phyloP scores from a whole-genome alignment of 2,329 filamentous ascomycete genomes.

The Fusarium annulatum region DNA sequence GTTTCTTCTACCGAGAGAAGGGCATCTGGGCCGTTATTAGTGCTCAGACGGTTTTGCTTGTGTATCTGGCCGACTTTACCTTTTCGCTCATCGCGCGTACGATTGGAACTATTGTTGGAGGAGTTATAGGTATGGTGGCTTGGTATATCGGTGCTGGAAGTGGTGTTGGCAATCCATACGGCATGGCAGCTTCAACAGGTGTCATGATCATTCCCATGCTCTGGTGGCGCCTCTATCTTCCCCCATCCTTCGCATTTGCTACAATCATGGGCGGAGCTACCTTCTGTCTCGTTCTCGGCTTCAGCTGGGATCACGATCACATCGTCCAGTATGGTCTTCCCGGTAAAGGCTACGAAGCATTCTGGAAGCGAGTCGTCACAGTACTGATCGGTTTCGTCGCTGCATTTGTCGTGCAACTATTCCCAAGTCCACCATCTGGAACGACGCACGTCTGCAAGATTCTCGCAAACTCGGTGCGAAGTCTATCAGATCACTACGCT shows the following conservation, averaged over 20 bases:
- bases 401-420: conserved; percentile 57
- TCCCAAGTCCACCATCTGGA: conserved; percentile 60
- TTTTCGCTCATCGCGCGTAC: conserved; percentile 56
- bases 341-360: conserved; percentile 58
- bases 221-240: conserved; percentile 51
- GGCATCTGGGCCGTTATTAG: conserved; percentile 65
- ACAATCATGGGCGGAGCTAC: conserved; percentile 52
- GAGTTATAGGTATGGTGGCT: conserved; percentile 57
- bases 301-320: conserved; percentile 59
- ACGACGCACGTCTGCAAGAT: conserved; percentile 57
- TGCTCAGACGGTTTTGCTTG: conserved; percentile 59
- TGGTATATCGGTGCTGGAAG: conserved; percentile 64
- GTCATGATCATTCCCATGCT: conserved; percentile 51
- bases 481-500: conserved; percentile 61
- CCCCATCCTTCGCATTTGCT: conserved; percentile 44
- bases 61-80: conserved; percentile 63
- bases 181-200: conserved; percentile 58
- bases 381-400: conserved; percentile 59
- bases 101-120: conserved; percentile 59
- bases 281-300: conserved; percentile 57
- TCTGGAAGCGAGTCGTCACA: conserved; percentile 59
- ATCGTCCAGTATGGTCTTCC: conserved; percentile 57
- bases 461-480: conserved; percentile 56
- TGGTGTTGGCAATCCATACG: conserved; percentile 61
- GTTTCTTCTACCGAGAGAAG: conserved; percentile 64